Evolutionary conservation across 179 eudicot genomes (phyloP).

Genomic region (Actinidia chinensis): DNA sequence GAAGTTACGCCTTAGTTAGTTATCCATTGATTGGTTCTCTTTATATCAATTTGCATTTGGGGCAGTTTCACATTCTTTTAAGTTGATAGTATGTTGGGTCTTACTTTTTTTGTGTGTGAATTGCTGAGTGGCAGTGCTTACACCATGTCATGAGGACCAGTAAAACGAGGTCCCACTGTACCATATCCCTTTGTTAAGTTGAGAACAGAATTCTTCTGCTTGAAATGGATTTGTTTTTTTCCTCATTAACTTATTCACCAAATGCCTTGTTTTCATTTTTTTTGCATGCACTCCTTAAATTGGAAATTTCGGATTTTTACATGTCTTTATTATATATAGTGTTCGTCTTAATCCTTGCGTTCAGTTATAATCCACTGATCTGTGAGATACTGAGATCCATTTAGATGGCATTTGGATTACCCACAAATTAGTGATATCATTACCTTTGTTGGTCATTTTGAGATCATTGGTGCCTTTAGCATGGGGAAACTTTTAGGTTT

Average conservation of each 20-base stretch:
- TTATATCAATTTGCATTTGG: not conserved
- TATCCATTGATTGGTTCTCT: not conserved
- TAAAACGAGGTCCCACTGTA: conserved; percentile 41
- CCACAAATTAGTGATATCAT: no score
- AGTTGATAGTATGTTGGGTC: conserved; percentile 10
- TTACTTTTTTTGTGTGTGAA: conserved; percentile 15
- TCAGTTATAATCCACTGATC: no score
- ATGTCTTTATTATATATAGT: no score
- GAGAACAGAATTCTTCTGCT: conserved; percentile 18
- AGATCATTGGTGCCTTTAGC: no score
- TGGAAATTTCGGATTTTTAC: no score
- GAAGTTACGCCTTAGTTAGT: no score
- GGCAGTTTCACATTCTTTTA: conserved; percentile 2
- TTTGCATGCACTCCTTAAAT: no score
- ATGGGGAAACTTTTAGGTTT: no score
- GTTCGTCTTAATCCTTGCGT: no score
- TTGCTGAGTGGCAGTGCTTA: conserved; percentile 41
- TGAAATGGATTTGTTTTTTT: not conserved
- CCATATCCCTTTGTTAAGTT: conserved; percentile 30
- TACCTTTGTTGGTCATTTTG: no score
- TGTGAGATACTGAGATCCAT: no score
- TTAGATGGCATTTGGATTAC: no score
- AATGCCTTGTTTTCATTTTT: not conserved
- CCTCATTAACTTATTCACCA: not conserved
- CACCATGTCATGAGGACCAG: conserved; percentile 39